Conservation (phyloP, 495 filamentous ascomycete species). For the Neurospora sublineolata region DNA sequence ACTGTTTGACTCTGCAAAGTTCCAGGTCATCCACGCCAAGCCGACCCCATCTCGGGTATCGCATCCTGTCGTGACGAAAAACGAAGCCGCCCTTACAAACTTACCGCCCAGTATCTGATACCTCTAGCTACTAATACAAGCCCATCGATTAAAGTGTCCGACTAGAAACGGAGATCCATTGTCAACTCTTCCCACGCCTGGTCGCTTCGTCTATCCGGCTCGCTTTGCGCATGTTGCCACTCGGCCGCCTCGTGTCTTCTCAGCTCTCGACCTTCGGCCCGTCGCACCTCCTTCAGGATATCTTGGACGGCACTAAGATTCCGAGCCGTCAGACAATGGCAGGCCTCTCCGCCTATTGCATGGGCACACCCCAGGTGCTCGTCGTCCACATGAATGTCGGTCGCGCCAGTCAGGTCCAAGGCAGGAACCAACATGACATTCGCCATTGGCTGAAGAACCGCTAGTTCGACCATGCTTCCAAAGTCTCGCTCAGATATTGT, state of each 20-base stretch:
- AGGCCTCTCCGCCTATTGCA: neutral
- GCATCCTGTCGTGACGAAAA: neutral
- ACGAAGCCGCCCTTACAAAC: neutral
- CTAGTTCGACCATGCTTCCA: neutral
- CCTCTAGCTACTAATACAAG: neutral
- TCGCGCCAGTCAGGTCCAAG: neutral
- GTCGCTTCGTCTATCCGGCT: neutral
- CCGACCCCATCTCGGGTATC: neutral
- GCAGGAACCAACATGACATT: neutral
- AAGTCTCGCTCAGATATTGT: neutral
- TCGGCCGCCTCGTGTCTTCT: neutral
- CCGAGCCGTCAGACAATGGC: neutral
- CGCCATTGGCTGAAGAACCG: neutral
- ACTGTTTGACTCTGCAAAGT: neutral
- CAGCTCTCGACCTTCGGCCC: neutral
- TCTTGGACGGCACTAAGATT: neutral
- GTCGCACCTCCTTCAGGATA: neutral
- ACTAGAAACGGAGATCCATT: neutral
- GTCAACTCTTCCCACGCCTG: neutral
- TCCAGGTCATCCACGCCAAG: neutral
- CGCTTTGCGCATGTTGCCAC: neutral
- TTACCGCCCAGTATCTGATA: neutral
- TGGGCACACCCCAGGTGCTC: neutral
- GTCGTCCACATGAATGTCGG: neutral
- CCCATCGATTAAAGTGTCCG: neutral